These are phyloP conservation scores for Cocos nucifera DNA, from an alignment of 176 grass and related monocot genomes.

Conservation along the genomic window DNA sequence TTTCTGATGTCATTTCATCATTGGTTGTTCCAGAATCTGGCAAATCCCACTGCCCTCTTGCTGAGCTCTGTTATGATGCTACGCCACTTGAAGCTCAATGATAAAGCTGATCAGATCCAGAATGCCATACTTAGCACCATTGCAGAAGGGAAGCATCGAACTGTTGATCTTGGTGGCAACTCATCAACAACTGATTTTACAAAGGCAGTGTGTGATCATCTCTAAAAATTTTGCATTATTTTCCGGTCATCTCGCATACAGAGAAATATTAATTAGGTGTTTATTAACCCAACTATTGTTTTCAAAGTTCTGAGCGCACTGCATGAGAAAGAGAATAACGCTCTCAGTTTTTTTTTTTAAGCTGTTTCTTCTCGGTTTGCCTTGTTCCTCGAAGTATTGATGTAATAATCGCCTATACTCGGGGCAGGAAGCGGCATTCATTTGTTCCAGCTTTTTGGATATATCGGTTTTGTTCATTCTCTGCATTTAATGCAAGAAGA, in stretches of 20 bases:
- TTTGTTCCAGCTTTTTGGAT: no score
- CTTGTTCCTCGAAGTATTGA: no score
- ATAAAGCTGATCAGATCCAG: slow-evolving; percentile 82
- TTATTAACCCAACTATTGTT: no score
- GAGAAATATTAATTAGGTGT: no score
- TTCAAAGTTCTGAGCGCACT: no score
- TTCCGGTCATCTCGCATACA: not conserved
- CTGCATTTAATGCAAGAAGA: no score
- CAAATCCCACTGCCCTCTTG: slow-evolving; percentile 87
- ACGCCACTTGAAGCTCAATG: slow-evolving; percentile 64
- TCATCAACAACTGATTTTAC: slow-evolving; percentile 79
- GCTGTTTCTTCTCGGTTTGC: no score
- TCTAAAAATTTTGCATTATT: slow-evolving; percentile 28
- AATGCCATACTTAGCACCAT: slow-evolving; percentile 77
- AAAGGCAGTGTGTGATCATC: slow-evolving; percentile 70
- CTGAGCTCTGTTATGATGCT: slow-evolving; percentile 97
- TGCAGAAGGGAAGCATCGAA: slow-evolving; percentile 66
- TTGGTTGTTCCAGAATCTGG: slow-evolving; percentile 58
- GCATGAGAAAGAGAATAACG: no score
- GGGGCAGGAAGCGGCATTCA: no score
- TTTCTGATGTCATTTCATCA: not conserved
- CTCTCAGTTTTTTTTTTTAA: no score
- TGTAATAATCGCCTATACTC: no score
- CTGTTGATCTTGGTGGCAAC: slow-evolving; percentile 72
- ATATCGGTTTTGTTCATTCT: no score